A percentile compares a stretch with the other conserved stretches of the same genome.
Conservation (phyloP, 139 green algal genomes). For the Volvox africanus region DNA sequence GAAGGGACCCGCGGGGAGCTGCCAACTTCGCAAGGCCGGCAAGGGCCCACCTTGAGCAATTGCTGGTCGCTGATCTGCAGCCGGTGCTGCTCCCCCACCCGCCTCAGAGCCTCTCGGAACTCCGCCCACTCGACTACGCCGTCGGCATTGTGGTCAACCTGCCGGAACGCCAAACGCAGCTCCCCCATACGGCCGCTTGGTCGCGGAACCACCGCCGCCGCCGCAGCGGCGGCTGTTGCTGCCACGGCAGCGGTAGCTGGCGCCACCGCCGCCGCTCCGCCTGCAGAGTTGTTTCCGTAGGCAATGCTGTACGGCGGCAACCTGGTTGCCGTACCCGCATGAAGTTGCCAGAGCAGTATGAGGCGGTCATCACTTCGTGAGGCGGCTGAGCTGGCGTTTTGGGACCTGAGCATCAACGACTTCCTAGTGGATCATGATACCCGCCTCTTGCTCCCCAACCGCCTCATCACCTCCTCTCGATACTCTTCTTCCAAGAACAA, state of each 20-base stretch:
- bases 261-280: not conserved
- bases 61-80: constrained; percentile 5
- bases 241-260: not conserved
- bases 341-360: too few relatives aligned
- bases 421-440: too few relatives aligned
- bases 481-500: too few relatives aligned
- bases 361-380: too few relatives aligned
- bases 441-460: too few relatives aligned
- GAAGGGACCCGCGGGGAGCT: too few relatives aligned
- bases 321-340: too few relatives aligned
- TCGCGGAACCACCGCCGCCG: not conserved
- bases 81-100: constrained; percentile 6
- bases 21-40: not conserved
- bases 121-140: constrained; percentile 27
- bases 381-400: too few relatives aligned
- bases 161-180: constrained; percentile 7
- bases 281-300: not conserved
- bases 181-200: not conserved
- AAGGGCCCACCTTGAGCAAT: not conserved
- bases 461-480: too few relatives aligned
- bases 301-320: constrained; percentile 5
- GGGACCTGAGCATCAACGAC: too few relatives aligned
- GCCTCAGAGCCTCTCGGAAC: constrained; percentile 21
- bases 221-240: not conserved
- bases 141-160: not conserved